phyloP scores from a whole-genome alignment of 2,329 filamentous ascomycete genomes.

The Colletotrichum lupini region DNA sequence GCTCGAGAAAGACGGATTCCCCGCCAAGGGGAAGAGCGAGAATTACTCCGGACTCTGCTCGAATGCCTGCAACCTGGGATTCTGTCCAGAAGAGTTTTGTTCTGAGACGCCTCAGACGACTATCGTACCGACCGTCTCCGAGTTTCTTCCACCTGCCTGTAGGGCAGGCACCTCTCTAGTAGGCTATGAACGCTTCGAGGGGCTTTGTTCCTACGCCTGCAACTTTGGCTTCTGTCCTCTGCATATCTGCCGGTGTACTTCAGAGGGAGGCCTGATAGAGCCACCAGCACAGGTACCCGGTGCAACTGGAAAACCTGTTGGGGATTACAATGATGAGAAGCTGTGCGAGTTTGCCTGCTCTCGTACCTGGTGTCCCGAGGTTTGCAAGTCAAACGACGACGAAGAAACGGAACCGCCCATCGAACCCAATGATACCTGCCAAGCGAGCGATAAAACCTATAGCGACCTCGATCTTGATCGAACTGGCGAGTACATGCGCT shows the following conservation, averaged over 20 bases:
- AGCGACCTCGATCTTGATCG: not conserved
- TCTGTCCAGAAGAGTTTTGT: conserved; percentile 1
- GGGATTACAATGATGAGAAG: conserved; percentile 49
- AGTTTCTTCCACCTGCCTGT: not conserved
- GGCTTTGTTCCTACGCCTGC: conserved; percentile 4
- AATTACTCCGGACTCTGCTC: not conserved
- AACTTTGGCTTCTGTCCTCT: conserved; percentile 11
- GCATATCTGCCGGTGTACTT: not conserved
- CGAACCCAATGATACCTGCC: not conserved
- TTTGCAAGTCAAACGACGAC: not conserved
- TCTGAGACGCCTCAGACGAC: not conserved
- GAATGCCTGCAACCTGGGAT: conserved; percentile 4
- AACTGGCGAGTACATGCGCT: conserved; percentile 12
- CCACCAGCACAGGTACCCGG: conserved; percentile 33
- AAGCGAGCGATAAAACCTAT: not conserved
- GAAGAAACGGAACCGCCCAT: not conserved
- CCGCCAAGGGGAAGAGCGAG: not conserved
- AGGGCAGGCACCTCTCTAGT: not conserved
- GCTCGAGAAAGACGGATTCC: not conserved
- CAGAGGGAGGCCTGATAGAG: conserved; percentile 39
- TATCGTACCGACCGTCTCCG: not conserved
- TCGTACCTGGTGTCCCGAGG: conserved; percentile 55
- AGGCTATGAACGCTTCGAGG: not conserved
- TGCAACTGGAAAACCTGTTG: conserved; percentile 41
- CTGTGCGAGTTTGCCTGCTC: conserved; percentile 58